These are phyloP conservation scores for Scenedesmus sp. DNA, from an alignment of 163 green algal genomes.

Conservation along the genomic window DNA sequence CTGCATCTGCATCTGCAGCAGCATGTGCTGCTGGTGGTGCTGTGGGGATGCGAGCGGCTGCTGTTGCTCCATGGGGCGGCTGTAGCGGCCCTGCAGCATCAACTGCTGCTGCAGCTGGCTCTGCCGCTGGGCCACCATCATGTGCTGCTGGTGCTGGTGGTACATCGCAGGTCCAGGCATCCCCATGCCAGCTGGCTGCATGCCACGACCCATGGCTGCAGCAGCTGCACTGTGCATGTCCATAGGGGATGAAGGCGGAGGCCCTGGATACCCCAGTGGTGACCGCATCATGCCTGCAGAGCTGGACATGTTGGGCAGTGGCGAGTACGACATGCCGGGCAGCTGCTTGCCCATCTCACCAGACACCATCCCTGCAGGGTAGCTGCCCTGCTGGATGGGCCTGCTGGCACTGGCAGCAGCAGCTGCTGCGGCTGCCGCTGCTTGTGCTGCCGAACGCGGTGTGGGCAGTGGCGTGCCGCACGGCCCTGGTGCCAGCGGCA, in stretches of 20 bases:
- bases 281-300: not conserved
- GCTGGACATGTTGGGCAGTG: not conserved
- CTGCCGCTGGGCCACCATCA: slow-evolving; percentile 46
- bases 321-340: not conserved
- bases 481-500: not conserved
- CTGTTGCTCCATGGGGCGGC: not conserved
- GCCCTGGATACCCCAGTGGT: not conserved
- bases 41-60: not conserved
- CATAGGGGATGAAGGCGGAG: slow-evolving; percentile 7
- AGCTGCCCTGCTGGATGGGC: not conserved
- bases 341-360: not conserved
- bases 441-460: slow-evolving; percentile 5
- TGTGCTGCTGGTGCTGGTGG: slow-evolving; percentile 27
- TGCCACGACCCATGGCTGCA: slow-evolving; percentile 31
- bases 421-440: not conserved
- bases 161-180: slow-evolving; percentile 17
- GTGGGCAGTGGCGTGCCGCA: slow-evolving; percentile 28
- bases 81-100: slow-evolving; percentile 46
- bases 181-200: not conserved
- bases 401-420: slow-evolving; percentile 5
- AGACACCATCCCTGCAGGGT: not conserved
- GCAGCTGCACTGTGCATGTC: slow-evolving; percentile 9
- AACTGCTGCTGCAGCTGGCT: slow-evolving; percentile 54
- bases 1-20: slow-evolving; percentile 48
- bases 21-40: slow-evolving; percentile 44